phyloP scores from a whole-genome alignment of 2,329 filamentous ascomycete species.

The Xylariaceae sp. region DNA sequence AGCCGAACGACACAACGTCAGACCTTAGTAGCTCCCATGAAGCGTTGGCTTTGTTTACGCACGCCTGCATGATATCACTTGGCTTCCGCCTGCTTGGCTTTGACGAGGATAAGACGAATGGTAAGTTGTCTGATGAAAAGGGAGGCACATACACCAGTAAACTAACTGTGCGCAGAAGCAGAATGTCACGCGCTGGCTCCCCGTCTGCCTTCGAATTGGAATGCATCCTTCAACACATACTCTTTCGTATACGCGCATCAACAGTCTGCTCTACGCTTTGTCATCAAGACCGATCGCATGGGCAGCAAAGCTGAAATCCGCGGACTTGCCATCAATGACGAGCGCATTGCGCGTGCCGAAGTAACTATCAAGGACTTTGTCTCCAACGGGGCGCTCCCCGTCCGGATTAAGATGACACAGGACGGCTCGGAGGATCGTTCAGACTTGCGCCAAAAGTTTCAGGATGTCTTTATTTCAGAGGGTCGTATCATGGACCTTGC shows the following conservation, averaged over 20 bases:
- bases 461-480: slow-evolving; percentile 67
- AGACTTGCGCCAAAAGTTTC: slow-evolving; percentile 43
- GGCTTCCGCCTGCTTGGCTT: slow-evolving; percentile 79
- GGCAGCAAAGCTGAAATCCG: slow-evolving; percentile 80
- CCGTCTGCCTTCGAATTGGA: slow-evolving; percentile 73
- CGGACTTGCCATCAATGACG: slow-evolving; percentile 71
- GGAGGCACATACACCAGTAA: not conserved
- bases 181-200: slow-evolving; percentile 53
- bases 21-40: slow-evolving; percentile 69
- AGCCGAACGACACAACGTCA: slow-evolving; percentile 48
- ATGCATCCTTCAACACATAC: slow-evolving; percentile 62
- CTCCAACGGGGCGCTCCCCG: slow-evolving; percentile 50
- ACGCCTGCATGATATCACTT: slow-evolving; percentile 74
- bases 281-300: slow-evolving; percentile 76
- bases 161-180: slow-evolving; percentile 39
- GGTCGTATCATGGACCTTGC: slow-evolving; percentile 64
- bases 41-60: slow-evolving; percentile 74
- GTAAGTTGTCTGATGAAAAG: slow-evolving; percentile 35
- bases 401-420: slow-evolving; percentile 46
- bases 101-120: slow-evolving; percentile 71
- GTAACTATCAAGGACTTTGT: slow-evolving; percentile 69
- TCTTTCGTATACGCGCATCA: slow-evolving; percentile 82
- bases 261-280: slow-evolving; percentile 77
- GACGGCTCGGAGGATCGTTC: slow-evolving; percentile 47
- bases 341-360: slow-evolving; percentile 75